These are phyloP conservation scores for Cordyceps cicadae DNA, from an alignment of 2,329 filamentous ascomycete species.

Conservation along the genomic window DNA sequence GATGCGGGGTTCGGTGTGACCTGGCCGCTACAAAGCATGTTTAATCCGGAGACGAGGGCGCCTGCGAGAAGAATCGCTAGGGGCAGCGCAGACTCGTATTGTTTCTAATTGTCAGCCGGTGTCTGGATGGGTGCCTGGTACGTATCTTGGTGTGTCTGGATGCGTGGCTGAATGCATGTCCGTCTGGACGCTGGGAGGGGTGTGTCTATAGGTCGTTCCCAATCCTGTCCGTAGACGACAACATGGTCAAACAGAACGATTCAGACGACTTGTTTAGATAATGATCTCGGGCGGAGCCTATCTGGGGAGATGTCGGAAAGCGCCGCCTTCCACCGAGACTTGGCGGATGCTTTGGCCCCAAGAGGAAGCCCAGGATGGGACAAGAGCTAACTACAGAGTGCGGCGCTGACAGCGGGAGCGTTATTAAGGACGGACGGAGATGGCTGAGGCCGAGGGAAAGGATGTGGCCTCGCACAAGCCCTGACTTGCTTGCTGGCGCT, in stretches of 20 bases:
- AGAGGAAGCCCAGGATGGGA: not conserved
- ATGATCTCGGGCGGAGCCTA: constrained; percentile 2
- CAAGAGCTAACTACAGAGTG: not conserved
- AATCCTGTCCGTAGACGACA: not conserved
- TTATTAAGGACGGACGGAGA: not conserved
- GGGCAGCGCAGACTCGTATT: too few relatives aligned
- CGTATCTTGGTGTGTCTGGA: too few relatives aligned
- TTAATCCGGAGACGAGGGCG: not conserved
- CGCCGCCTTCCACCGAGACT: constrained; percentile 7
- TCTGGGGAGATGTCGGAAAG: not conserved
- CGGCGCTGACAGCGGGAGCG: not conserved
- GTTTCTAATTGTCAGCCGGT: too few relatives aligned
- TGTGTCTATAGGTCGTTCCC: not conserved
- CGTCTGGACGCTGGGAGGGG: not conserved
- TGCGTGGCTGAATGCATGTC: too few relatives aligned
- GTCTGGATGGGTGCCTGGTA: too few relatives aligned
- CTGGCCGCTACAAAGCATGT: not conserved
- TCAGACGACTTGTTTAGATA: not conserved
- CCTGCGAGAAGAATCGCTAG: not conserved
- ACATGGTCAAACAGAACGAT: not conserved
- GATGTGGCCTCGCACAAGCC: not conserved
- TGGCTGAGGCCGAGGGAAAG: not conserved
- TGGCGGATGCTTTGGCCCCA: too few relatives aligned
- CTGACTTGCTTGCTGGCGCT: not conserved
- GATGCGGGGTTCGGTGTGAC: not conserved